Base-by-base conservation (phyloP, 2,329 filamentous ascomycete genomes). In the Aspergillus sp. region DNA sequence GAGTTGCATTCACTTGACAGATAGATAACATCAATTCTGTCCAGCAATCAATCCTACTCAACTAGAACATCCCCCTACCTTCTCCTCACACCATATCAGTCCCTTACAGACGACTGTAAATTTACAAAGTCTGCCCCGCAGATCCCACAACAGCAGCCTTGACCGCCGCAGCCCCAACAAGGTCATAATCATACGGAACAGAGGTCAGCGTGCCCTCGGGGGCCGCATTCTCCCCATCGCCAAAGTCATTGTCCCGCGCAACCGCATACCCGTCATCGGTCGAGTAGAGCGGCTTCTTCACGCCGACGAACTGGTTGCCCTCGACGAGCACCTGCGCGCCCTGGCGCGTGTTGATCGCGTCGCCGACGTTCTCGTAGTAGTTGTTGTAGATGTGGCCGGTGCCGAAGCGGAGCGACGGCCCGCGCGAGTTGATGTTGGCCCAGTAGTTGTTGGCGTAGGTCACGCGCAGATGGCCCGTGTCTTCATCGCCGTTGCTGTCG, bases 401-500 rank as follows among this genome's bases (percentile, higher is more conserved):
- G 24, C 85, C 85, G 73, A 88, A 88, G 59, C 85, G 83, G 66
- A 87, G 66, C 3, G 79, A 82, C 4, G 86, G 85, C 0, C 72
- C 74, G 50, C 85, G 84, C 7, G 81, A 84, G 76, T 85, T 83
- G 65, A 86, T 70, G 74, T 87, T 85, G 59, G 65, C 63, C 77
- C 78, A 87, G 75, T 82, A 76, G 79, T 88, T 88, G 76, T 86
- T 82, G 72, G 79, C 78, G 67, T 85, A 86, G 51, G 85, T 88
- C 50, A 88, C 74, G 64, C 75, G 80, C 43, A 88, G 76, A 64
- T 84, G 76, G 58, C 84, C 84, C 7, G 65, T 80, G 72, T 88
- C 85, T 59, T 85, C 79, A 46, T 63, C 71, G 32, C 57, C 71
- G 73, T 85, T 85, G 70, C 56, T 76, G 75, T 86, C 80, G 35